Base-by-base conservation (phyloP, 2,329 filamentous ascomycete genomes). In the Tolypocladium sp. region DNA sequence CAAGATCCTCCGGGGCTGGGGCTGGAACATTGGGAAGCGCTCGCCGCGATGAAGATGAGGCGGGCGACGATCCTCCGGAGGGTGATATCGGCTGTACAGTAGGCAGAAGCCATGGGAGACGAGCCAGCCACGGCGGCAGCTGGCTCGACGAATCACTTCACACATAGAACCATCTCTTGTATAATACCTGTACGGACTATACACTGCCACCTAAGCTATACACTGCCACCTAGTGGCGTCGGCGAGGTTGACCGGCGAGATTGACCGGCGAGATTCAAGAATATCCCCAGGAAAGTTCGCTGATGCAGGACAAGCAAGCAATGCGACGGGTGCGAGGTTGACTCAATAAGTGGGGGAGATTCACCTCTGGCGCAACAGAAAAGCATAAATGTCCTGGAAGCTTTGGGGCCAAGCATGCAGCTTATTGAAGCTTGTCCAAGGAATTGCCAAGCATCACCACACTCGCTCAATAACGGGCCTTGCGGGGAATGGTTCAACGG, bases 11-110 rank as follows among this genome's bases (percentile, higher is more conserved):
- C 81, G 93, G 63, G 82, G 85, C 15, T 96, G 93, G 91, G 94
- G 94, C 6, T 97, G 91, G 88, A 86, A 97, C 70, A 94, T 99
- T 69, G 93, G 93, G 56, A 96, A 91, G 79, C 81, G 85, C 66
- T 66, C 65, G 56, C 63, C 64, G 30, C 60, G 60, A 53, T 60
- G 58, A 61, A 33, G 22, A 38, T 52, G 56, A 35, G 9, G n/a
- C 6, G 27, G 15, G 49, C 20, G 49, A 35, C 8, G 30, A 35
- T n/a, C 9, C 5, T 20, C 33, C 5, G 27, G 35, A 38, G 38
- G 56, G 27, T 51, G 44, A 7, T 33, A 22, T 22, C 25, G 2
- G 46, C n/a, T 61, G 59, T 60, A 58, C 57, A 57, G 33, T 58
- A 58, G 49, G 12, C n/a, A 30, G 17, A 30, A 20, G 27, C 25